Conservation (phyloP, 225 moss, liverwort and hornwort species). For the Bryoerythrophyllum caledonicum region DNA sequence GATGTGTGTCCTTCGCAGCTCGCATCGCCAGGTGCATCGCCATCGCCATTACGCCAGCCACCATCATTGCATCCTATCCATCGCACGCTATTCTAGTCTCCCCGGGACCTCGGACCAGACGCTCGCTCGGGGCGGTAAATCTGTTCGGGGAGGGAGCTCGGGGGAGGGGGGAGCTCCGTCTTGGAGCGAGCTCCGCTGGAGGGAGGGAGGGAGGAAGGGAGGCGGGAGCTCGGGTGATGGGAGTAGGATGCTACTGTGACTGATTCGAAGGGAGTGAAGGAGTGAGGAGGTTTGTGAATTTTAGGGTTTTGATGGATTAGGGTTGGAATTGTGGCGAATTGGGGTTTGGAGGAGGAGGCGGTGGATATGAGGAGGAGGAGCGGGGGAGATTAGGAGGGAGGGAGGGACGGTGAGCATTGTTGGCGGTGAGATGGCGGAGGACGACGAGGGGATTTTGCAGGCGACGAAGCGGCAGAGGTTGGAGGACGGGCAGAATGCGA, state of each 20-base stretch:
- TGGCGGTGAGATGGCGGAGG: conserved; percentile 51
- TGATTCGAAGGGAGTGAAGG: neutral
- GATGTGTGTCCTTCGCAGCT: conserved; percentile 16
- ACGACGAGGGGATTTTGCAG: conserved; percentile 52
- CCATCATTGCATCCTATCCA: neutral
- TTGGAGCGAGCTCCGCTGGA: too few relatives aligned
- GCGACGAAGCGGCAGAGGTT: conserved; percentile 59
- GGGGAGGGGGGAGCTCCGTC: too few relatives aligned
- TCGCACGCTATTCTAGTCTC: neutral
- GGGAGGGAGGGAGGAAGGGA: too few relatives aligned
- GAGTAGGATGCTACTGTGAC: neutral
- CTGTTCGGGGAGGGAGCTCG: neutral
- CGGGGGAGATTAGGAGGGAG: conserved; percentile 27
- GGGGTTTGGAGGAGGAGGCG: conserved; percentile 28
- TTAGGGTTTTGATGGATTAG: conserved; percentile 39
- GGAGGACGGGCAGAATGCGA: conserved; percentile 41
- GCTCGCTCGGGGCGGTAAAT: too few relatives aligned
- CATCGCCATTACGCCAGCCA: neutral
- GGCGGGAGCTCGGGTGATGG: too few relatives aligned
- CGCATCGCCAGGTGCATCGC: conserved; percentile 12
- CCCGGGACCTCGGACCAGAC: neutral
- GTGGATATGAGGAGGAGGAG: conserved; percentile 40
- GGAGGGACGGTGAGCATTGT: conserved; percentile 4
- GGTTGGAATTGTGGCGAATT: conserved; percentile 21
- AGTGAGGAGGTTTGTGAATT: conserved; percentile 3